phyloP scores from a whole-genome alignment of 768 basidiomycete genomes.

The Leucosporidium yakuticum region DNA sequence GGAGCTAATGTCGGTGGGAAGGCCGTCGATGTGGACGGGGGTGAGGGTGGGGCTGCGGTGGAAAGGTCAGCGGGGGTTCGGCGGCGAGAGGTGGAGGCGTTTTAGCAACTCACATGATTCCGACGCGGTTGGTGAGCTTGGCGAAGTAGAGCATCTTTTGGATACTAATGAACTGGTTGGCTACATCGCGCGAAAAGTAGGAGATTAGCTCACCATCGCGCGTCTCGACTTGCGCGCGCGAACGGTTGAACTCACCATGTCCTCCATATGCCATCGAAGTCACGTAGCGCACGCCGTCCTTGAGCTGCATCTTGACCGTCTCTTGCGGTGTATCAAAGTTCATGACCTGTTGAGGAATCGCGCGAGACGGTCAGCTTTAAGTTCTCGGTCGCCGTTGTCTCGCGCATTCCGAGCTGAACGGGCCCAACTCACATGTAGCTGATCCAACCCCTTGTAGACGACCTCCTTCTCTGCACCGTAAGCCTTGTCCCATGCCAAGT shows the following conservation, averaged over 20 bases:
- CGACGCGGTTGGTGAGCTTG: conserved; percentile 29
- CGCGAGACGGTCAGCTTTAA: neutral
- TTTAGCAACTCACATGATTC: conserved; percentile 25
- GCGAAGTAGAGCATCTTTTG: conserved; percentile 28
- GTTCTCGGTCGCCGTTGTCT: neutral
- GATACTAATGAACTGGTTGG: conserved; percentile 32
- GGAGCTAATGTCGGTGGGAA: conserved; percentile 7
- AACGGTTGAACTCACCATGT: conserved; percentile 16
- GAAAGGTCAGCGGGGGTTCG: neutral
- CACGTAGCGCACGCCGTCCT: conserved; percentile 19
- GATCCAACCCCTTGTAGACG: neutral
- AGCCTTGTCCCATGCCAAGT: neutral
- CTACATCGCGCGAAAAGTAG: neutral
- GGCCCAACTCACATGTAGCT: neutral
- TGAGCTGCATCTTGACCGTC: conserved; percentile 21
- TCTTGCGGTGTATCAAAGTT: conserved; percentile 18
- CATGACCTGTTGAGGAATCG: conserved; percentile 9
- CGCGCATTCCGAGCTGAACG: neutral
- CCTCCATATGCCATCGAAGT: conserved; percentile 23
- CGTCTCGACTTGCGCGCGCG: neutral
- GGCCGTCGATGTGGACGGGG: conserved; percentile 28
- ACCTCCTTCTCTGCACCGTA: neutral
- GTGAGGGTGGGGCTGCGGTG: conserved; percentile 22
- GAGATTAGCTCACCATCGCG: neutral
- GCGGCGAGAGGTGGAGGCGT: too few relatives aligned